These are phyloP conservation scores for Dinochytrium kinnereticum DNA, from an alignment of 371 early-diverging fungal species.

Conservation along the genomic window DNA sequence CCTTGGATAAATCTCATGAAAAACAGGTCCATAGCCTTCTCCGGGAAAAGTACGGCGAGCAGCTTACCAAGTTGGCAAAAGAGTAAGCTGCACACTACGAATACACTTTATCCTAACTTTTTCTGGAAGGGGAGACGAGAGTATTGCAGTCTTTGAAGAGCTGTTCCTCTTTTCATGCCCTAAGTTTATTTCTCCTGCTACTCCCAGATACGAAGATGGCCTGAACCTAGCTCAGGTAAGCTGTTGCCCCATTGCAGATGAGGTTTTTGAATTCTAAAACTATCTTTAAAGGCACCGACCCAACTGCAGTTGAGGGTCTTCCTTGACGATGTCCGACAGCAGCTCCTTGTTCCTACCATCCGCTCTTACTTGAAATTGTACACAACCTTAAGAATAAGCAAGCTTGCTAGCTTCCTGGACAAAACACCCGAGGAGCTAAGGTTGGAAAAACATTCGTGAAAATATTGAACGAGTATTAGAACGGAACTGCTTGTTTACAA, in stretches of 20 bases:
- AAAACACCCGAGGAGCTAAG: constrained; percentile 78
- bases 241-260: neutral
- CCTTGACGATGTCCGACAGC: constrained; percentile 81
- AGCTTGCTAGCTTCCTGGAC: constrained; percentile 88
- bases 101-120: neutral
- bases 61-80: constrained; percentile 84
- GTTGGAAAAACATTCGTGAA: constrained; percentile 8
- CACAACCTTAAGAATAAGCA: constrained; percentile 86
- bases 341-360: constrained; percentile 83
- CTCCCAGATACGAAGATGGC: constrained; percentile 72
- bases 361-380: constrained; percentile 94
- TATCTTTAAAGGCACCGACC: constrained; percentile 35
- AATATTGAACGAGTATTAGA: constrained; percentile 22
- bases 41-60: constrained; percentile 93
- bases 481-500: constrained; percentile 89
- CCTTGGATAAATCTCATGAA: neutral
- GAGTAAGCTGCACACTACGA: no score
- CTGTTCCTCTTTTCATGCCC: constrained; percentile 92
- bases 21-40: constrained; percentile 77
- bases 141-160: constrained; percentile 79
- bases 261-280: neutral
- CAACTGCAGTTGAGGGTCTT: constrained; percentile 85
- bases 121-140: constrained; percentile 68
- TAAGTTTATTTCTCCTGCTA: constrained; percentile 89
- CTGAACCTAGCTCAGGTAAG: constrained; percentile 37